Evolutionary conservation across 2,329 filamentous ascomycete species (phyloP).

Genomic region (Colletotrichum magnum): DNA sequence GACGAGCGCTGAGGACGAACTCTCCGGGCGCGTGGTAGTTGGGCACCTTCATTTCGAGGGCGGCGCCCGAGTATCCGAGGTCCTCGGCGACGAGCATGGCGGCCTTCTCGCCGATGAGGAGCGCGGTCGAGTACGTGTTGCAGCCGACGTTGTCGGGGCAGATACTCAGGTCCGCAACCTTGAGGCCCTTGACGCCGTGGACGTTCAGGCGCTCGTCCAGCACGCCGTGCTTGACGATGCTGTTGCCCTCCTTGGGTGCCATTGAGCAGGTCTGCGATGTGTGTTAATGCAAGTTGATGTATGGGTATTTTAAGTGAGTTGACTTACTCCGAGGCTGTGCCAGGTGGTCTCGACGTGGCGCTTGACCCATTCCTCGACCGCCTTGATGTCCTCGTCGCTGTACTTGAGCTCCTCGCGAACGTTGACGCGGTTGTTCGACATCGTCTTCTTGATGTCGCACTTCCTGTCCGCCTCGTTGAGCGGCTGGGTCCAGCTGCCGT

Average conservation of each 20-base stretch:
- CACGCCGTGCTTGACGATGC: constrained; percentile 84
- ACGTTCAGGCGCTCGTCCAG: constrained; percentile 84
- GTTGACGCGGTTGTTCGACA: constrained; percentile 76
- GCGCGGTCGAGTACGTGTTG: constrained; percentile 78
- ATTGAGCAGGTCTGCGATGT: constrained; percentile 76
- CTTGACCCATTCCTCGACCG: constrained; percentile 79
- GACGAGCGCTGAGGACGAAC: constrained; percentile 53
- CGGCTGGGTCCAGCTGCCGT: constrained; percentile 79
- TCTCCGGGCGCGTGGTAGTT: constrained; percentile 72
- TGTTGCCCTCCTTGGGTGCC: constrained; percentile 82
- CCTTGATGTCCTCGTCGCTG: constrained; percentile 71
- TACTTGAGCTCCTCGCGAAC: constrained; percentile 77
- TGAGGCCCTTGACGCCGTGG: constrained; percentile 81
- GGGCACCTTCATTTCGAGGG: constrained; percentile 83
- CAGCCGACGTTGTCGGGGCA: constrained; percentile 85
- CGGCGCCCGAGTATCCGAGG: constrained; percentile 79
- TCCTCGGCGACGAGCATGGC: constrained; percentile 80
- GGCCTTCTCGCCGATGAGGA: constrained; percentile 83
- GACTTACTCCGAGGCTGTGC: constrained; percentile 70
- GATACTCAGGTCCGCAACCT: constrained; percentile 82
- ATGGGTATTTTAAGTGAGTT: not conserved
- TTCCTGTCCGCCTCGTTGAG: constrained; percentile 67
- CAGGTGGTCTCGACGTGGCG: constrained; percentile 83
- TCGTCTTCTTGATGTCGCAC: constrained; percentile 56
- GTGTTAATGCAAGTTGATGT: not conserved